Conservation (phyloP, 805 yeast species). For the Candida boleticola region DNA sequence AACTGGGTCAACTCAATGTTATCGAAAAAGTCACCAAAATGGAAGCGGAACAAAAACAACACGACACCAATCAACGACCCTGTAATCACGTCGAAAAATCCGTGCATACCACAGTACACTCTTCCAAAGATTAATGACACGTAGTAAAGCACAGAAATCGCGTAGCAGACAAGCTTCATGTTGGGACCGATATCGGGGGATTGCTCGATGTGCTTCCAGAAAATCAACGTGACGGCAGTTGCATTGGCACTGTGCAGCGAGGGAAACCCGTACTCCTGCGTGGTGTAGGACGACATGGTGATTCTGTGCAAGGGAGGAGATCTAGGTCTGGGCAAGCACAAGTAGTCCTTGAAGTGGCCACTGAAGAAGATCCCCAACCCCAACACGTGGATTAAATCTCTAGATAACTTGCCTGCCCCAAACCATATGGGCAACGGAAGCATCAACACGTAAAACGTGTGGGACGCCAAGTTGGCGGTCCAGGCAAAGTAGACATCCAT, state of each 20-base stretch:
- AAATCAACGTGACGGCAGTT: conserved; percentile 67
- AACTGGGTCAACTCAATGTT: conserved; percentile 12
- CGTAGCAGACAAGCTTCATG: conserved; percentile 12
- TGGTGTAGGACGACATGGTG: conserved; percentile 86
- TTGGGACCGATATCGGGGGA: neutral
- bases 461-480: conserved; percentile 88
- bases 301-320: conserved; percentile 91
- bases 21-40: conserved; percentile 46
- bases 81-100: conserved; percentile 67
- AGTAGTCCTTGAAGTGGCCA: conserved; percentile 77
- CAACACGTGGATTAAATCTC: conserved; percentile 59
- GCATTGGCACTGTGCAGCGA: conserved; percentile 95
- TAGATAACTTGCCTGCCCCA: conserved; percentile 54
- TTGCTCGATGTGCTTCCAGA: conserved; percentile 12
- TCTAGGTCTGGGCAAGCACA: conserved; percentile 88
- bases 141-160: conserved; percentile 47
- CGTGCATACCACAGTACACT: conserved; percentile 97
- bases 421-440: conserved; percentile 85
- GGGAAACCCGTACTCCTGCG: conserved; percentile 94
- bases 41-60: conserved; percentile 48
- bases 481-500: conserved; percentile 79
- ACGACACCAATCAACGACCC: conserved; percentile 66
- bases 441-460: conserved; percentile 88
- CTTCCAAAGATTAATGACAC: conserved; percentile 73
- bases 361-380: conserved; percentile 71